Base-by-base conservation (phyloP, 1,139 yeast genomes). In the Lodderomyces elongisporus region DNA sequence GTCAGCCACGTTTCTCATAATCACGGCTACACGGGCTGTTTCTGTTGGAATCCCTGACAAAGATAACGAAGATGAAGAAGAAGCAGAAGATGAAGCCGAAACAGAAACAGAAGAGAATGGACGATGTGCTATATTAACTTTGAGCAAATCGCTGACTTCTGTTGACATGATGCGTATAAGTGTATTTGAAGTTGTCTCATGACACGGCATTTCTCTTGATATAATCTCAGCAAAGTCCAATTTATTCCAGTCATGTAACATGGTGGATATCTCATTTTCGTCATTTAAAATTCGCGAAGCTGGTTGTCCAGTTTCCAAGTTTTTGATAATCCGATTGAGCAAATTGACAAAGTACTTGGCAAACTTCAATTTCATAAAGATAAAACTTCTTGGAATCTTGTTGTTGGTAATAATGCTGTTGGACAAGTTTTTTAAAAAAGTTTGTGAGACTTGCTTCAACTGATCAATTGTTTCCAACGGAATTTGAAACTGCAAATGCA, bases 241-340 rank as follows among this genome's bases (percentile, higher is more conserved):
- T 33, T 62, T 62, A 35, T 61, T 48, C 85, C 88, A 82, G 46
- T 79, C 85, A 27, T 61, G 56, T 33, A 66, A 50, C 88, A 83
- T 79, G 24, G 66, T 52, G 23, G 57, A 58, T 28, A 74, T 62
- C 36, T 75, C 80, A 17, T 56, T 49, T 3, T 62, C 55, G 33
- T 72, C 67, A 8, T 65, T 57, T 32, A 81, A 57, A 29, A 76
- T 69, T 35, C 70, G 65, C 14, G 73, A 59, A 1, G 83, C 78
- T 25, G 76, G 62, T 37, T 65, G 66, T 0, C 84, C 78, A 3
- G 84, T 70, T 43, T 79, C 82, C 16, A 77, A 69, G 30, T 77
- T 77, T 40, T 74, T 67, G 26, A 78, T 62, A 38, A 81, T 60
- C 32, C 87, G 70, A 32, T 74, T 68, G 31, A 84, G 58, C 28